Conservation (phyloP, 306 rosid genomes). For the Citrullus colocynthis region DNA sequence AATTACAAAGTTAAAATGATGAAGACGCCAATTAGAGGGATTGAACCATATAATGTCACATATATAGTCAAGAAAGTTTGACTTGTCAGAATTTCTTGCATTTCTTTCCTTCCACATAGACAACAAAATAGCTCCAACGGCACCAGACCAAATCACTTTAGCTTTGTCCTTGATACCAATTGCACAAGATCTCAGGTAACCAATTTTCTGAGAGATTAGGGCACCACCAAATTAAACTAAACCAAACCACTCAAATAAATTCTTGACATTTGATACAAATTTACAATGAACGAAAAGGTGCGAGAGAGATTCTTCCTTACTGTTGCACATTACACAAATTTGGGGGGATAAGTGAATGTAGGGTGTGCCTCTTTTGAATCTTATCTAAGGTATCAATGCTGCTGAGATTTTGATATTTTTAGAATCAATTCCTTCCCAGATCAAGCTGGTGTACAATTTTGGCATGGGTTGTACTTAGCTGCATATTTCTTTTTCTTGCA, state of each 20-base stretch:
- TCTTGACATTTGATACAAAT: background rate
- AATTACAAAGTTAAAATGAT: background rate
- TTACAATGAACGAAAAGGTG: background rate
- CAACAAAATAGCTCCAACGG: background rate
- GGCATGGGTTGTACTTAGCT: background rate
- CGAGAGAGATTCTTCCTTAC: background rate
- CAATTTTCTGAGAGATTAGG: background rate
- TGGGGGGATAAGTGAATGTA: background rate
- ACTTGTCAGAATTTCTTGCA: background rate
- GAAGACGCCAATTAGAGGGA: background rate
- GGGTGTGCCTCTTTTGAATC: background rate
- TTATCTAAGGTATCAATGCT: background rate
- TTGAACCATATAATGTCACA: background rate
- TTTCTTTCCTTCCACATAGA: background rate
- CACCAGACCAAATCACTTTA: background rate
- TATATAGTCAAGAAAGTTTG: background rate
- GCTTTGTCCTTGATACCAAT: background rate
- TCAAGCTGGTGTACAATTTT: background rate
- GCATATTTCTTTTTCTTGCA: constrained; percentile 7
- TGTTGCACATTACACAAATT: background rate
- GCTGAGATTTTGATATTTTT: background rate
- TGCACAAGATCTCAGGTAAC: background rate
- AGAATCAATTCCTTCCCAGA: background rate
- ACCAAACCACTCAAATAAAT: background rate
- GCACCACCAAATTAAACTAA: background rate